Base-by-base conservation (phyloP, 2,329 filamentous ascomycete genomes). In the Colletotrichum camelliae region DNA sequence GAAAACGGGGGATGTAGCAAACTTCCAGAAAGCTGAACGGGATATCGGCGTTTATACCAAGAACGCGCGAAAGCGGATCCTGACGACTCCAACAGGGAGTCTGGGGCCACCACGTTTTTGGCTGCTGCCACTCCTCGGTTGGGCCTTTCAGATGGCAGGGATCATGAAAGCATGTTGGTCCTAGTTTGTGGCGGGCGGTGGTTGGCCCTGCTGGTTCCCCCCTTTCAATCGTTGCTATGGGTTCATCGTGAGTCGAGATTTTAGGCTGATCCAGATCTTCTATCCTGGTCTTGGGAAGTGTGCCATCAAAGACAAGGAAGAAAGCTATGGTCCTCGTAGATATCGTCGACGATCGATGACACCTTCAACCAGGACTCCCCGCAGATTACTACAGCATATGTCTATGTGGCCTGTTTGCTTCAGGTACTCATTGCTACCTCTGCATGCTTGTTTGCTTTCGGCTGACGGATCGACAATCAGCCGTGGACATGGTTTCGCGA, bases 11-110 rank as follows among this genome's bases (percentile, higher is more conserved):
- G 37, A 75, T n/a, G 43, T 43, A 71, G 60, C 57, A 73, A 67
- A 71, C 70, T 31, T 57, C 64, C 21, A 64, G 39, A 71, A n/a
- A 74, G 68, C 61, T 64, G 61, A 69, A 75, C 31, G 72, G 73
- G 73, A 72, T 68, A 48, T 58, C 73, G 70, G 73, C 70, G 73
- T 75, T 75, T 75, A 75, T 73, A 75, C 73, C 73, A 75, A 68
- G 73, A 75, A 73, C 21, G 64, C 73, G 31, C 58, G 61, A 64
- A 73, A 68, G 73, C 73, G 73, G 73, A 67, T 64, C 73, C 70
- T 64, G 29, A 48, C 57, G 21, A 57, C 58, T 75, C 16, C 61
- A 43, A 65, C 73, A 73, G 73, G 70, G 73, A 65, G 35, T 75
- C 73, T 75, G 70, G 73, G 55, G 64, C 43, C 64, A 68, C 39